Conservation (phyloP, 1,284 basidiomycete genomes). For the Tetrapyrgos nigripes region DNA sequence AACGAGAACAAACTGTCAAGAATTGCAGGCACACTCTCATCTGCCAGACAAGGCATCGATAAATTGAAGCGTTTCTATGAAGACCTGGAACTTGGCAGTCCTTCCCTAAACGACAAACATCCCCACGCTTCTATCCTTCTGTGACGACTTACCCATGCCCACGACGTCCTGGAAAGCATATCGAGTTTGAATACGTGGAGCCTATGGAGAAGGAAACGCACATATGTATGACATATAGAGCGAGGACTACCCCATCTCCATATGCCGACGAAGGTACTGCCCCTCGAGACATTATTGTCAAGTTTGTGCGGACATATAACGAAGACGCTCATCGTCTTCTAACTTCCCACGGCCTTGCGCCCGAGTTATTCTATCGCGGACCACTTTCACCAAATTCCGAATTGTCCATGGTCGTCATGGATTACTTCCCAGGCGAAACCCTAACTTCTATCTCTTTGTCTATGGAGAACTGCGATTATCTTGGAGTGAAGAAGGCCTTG, state of each 20-base stretch:
- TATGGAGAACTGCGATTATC: not conserved
- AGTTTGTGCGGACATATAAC: slow-evolving; percentile 19
- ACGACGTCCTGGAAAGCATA: not conserved
- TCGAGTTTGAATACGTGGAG: slow-evolving; percentile 4
- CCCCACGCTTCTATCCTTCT: slow-evolving; percentile 16
- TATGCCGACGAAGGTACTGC: no score
- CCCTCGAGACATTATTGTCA: slow-evolving; percentile 15
- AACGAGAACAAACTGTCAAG: not conserved
- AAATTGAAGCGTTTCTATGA: slow-evolving; percentile 6
- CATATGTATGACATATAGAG: slow-evolving; percentile 8
- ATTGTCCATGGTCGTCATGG: slow-evolving; percentile 16
- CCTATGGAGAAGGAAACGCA: slow-evolving; percentile 2
- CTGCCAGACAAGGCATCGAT: not conserved
- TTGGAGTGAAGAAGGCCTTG: not conserved
- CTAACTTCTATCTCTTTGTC: not conserved
- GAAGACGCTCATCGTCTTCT: slow-evolving; percentile 14
- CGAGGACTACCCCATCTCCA: slow-evolving; percentile 4
- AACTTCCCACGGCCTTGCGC: slow-evolving; percentile 14
- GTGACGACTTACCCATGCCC: slow-evolving; percentile 2
- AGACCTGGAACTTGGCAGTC: not conserved
- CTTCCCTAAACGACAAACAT: not conserved
- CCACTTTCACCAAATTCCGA: not conserved
- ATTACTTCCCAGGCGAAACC: slow-evolving; percentile 10
- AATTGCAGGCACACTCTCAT: slow-evolving; percentile 5
- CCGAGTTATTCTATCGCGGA: slow-evolving; percentile 16